Evolutionary conservation across 179 eudicot species (phyloP), one percentile per base, ranked within the genome.

Genomic region (Vitellaria paradoxa): DNA sequence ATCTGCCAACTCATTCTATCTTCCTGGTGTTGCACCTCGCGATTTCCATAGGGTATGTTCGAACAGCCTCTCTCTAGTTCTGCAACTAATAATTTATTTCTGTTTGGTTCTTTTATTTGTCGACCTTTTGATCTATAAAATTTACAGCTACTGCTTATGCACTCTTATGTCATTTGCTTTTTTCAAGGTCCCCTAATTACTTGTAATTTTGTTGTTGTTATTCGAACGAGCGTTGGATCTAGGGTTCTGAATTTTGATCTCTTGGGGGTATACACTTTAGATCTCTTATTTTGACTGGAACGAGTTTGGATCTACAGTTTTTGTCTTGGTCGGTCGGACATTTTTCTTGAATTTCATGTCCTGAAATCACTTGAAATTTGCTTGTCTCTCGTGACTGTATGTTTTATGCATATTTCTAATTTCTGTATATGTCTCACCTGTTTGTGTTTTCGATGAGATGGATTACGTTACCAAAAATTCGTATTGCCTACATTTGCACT

Each of bases 11-110:
- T 86, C 85, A 61, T 92, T 92, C 87, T 92, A 92, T 81, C 97
- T 92, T 49, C 97, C 97, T 13, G 97, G 97, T 12, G 94, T 92
- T 65, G 97, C 97, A 65, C 97, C 94, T 78, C 91, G 89, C 66
- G 97, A 92, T 86, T 92, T 90, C 78, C 84, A 79, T 17, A 82
- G 86, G 83, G 97, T 88, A 80, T 59, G 37, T 73, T 76, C 52
- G 1, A n/a, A 0, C 45, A 1, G 8, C 9, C 42, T 42, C 57
- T 37, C 24, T 26, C 30, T 14, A 40, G 11, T 21, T 26, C 24
- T 20, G 50, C 8, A 62, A 37, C 64, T 59, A 46, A 62, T 46
- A 49, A 62, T 30, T 30, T 30, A 69, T 65, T 67, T 67, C 7
- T 52, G n/a, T 55, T 50, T 20, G 49, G 18, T 74, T 49, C n/a